A percentile compares a stretch with the other conserved stretches of the same genome.
Evolutionary conservation across 2,329 filamentous ascomycete genomes (phyloP).

Genomic region (Colletotrichum tanaceti): DNA sequence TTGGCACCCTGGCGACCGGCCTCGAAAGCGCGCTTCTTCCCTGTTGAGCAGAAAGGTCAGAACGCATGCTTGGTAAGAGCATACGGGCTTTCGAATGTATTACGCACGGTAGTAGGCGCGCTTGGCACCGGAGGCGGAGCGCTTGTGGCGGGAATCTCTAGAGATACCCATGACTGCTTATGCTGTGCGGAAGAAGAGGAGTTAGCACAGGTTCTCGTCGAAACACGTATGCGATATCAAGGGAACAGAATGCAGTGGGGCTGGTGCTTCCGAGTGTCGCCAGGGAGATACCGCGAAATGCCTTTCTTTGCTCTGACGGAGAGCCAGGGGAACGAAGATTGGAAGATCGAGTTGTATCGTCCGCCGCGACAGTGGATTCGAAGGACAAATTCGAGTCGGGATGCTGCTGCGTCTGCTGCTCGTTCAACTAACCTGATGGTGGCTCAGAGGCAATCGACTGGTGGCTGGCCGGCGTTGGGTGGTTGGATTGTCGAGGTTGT

Average conservation of each 20-base stretch:
- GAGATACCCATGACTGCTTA: constrained; percentile 98
- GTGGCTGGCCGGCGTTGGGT: constrained; percentile 38
- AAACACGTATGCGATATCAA: not conserved
- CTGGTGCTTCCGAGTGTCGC: constrained; percentile 5
- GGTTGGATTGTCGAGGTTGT: constrained; percentile 38
- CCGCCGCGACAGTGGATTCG: not conserved
- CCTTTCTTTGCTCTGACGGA: constrained; percentile 21
- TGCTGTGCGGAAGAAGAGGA: constrained; percentile 59
- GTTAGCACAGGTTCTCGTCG: constrained; percentile 41
- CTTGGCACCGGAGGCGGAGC: constrained; percentile 99
- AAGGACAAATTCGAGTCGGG: not conserved
- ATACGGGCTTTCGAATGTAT: constrained; percentile 76
- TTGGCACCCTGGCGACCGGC: constrained; percentile 99
- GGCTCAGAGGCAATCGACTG: constrained; percentile 38
- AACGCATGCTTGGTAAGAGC: constrained; percentile 70
- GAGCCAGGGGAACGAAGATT: constrained; percentile 13
- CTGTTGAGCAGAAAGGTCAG: constrained; percentile 74
- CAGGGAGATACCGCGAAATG: constrained; percentile 33
- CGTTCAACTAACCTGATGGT: constrained; percentile 40
- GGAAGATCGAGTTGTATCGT: constrained; percentile 22
- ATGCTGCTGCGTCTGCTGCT: constrained; percentile 4
- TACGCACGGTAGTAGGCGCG: constrained; percentile 88
- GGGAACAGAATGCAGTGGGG: too few relatives aligned
- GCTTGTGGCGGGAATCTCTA: constrained; percentile 99
- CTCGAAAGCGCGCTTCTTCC: constrained; percentile 99